Base-by-base conservation (phyloP, 306 rosid species). In the Castanospermum australe region DNA sequence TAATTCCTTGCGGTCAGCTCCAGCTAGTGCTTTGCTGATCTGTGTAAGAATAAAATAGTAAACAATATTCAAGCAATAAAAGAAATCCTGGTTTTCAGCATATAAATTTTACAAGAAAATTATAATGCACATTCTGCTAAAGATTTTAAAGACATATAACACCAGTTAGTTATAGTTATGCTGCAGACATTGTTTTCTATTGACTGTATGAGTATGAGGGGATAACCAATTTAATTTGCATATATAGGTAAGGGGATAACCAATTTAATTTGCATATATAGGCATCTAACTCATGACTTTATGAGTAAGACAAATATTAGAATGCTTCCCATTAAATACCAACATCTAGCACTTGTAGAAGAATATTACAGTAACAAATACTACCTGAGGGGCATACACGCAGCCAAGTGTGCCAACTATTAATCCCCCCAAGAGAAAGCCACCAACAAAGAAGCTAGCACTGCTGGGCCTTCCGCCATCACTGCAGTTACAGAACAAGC, bases 341-440 rank as follows among this genome's bases (percentile, higher is more conserved):
- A 20, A 54, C 51, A 75, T 78, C 60, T 55, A 62, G 61, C 35
- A 22, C 68, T 74, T 73, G 72, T 10, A 81, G 48, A 61, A 61
- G 71, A 74, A 77, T n/a, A 39, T 28, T 5, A 17, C 13, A 65
- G 30, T 28, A 77, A 78, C 13, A 73, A 79, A 32, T 32, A 60
- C 68, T 50, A 95, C 99, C 99, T 95, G 96, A 77, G 98, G 99
- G 65, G 98, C 99, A 85, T 90, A 95, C n/a, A 93, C 99, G 47
- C 94, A 89, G 51, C 93, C 96, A 60, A 95, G 89, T 14, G 99
- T 84, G 78, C 99, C 99, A 80, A 91, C 96, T 55, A 91, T 82
- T 73, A 95, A 86, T 83, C 98, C 99, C 79, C 98, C 99, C 90
- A 95, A 81, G 78, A 95, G 80, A 83, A 95, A 95, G 75, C 99